Conservation (phyloP, 2,329 filamentous ascomycete species). For the Phyllosticta paracitricarpa region DNA sequence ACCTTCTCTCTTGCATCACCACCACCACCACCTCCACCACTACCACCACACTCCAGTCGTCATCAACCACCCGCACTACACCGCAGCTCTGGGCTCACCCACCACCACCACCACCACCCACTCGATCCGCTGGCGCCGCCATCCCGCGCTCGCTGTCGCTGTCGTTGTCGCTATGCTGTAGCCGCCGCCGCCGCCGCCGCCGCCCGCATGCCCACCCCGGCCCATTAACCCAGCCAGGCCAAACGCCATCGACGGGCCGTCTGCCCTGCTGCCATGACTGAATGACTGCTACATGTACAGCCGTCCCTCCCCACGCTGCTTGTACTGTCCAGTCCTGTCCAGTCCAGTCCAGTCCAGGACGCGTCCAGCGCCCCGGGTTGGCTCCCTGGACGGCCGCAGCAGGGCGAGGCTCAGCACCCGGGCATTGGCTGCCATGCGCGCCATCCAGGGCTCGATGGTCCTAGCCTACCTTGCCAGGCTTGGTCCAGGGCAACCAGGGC, state of each 20-base stretch:
- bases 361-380: constrained; percentile 1
- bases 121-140: too few species aligned
- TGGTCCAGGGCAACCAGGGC: background rate
- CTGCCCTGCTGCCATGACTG: background rate
- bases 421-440: constrained; percentile 19
- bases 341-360: background rate
- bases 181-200: too few species aligned
- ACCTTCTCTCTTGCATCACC: background rate
- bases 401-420: constrained; percentile 17
- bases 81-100: constrained; percentile 1
- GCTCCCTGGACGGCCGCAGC: constrained; percentile 6
- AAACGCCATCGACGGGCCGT: background rate
- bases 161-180: background rate
- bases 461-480: background rate
- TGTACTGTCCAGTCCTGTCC: too few species aligned
- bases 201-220: background rate
- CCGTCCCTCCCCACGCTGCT: background rate
- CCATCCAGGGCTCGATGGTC: constrained; percentile 17
- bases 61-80: background rate
- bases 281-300: background rate
- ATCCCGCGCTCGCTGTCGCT: background rate
- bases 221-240: background rate
- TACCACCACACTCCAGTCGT: background rate
- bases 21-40: constrained; percentile 5
- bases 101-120: too few species aligned